These are phyloP conservation scores for Trametes elegans DNA, from an alignment of 768 basidiomycete genomes.

Conservation along the genomic window DNA sequence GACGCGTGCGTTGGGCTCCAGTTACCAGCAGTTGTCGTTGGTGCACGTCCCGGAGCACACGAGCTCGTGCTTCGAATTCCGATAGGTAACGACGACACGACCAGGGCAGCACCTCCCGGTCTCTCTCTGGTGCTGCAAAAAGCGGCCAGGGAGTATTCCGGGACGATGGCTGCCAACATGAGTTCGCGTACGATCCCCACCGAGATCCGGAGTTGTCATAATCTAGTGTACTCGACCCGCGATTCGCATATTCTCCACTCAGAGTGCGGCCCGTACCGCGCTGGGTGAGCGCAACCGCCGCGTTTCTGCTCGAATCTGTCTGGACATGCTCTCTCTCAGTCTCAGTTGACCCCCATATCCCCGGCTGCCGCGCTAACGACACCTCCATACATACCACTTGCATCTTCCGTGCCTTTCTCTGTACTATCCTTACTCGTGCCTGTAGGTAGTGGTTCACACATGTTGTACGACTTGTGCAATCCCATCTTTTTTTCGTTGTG, in stretches of 20 bases:
- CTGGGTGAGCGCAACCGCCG: background rate
- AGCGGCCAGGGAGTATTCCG: constrained; percentile 2
- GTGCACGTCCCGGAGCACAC: constrained; percentile 72
- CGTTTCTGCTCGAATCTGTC: background rate
- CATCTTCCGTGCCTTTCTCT: constrained; percentile 9
- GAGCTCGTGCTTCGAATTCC: constrained; percentile 84
- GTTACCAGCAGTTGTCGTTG: constrained; percentile 88
- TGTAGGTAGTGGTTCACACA: constrained; percentile 9
- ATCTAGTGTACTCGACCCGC: constrained; percentile 1
- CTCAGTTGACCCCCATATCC: constrained; percentile 8
- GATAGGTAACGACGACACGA: constrained; percentile 30
- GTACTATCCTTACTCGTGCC: constrained; percentile 14
- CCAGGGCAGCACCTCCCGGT: background rate
- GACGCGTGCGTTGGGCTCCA: constrained; percentile 28
- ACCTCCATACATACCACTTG: constrained; percentile 19
- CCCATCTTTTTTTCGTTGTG: constrained; percentile 1
- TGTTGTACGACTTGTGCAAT: constrained; percentile 19
- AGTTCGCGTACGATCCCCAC: background rate
- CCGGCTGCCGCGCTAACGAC: constrained; percentile 12
- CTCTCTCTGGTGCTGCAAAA: constrained; percentile 5
- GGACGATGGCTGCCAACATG: too few relatives aligned
- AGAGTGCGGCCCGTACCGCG: background rate
- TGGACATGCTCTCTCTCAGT: constrained; percentile 14
- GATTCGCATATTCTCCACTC: background rate
- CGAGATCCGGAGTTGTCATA: background rate